These are phyloP conservation scores for Aspergillus alliaceus DNA, from an alignment of 2,329 filamentous ascomycete species.

Conservation along the genomic window DNA sequence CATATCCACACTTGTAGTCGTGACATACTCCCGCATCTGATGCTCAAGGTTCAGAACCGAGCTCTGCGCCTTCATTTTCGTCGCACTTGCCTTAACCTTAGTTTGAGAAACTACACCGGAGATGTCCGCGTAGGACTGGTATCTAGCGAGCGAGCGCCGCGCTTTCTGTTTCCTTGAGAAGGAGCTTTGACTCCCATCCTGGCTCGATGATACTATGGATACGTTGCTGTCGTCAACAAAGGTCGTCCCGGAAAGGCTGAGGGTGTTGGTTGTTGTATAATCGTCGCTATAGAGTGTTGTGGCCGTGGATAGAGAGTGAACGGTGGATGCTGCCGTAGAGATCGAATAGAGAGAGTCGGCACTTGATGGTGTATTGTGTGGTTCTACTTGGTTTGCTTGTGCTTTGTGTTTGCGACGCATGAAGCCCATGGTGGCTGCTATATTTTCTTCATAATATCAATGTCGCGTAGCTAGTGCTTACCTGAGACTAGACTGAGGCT, in stretches of 20 bases:
- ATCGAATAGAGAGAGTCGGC: neutral
- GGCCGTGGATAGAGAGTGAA: neutral
- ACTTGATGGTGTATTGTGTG: neutral
- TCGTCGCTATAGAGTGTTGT: neutral
- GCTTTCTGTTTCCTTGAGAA: neutral
- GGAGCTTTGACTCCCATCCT: neutral
- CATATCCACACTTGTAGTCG: constrained; percentile 18
- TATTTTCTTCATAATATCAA: neutral
- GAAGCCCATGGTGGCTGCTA: neutral
- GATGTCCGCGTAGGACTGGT: constrained; percentile 4
- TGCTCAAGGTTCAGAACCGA: constrained; percentile 22
- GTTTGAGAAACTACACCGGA: constrained; percentile 16
- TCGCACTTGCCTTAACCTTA: constrained; percentile 18
- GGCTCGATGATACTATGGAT: neutral
- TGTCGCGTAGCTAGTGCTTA: neutral
- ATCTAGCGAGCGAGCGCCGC: neutral
- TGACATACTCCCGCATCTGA: constrained; percentile 41
- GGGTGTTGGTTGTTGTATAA: neutral
- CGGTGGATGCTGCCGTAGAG: neutral
- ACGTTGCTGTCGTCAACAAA: neutral
- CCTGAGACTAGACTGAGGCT: neutral
- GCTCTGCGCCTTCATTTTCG: constrained; percentile 3
- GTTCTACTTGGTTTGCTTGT: neutral
- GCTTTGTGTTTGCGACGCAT: neutral
- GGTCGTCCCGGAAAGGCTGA: neutral